Evolutionary conservation across 2,329 filamentous ascomycete species (phyloP), one percentile per base, ranked within the genome.

Genomic region (Cladosporium cucumerinum): DNA sequence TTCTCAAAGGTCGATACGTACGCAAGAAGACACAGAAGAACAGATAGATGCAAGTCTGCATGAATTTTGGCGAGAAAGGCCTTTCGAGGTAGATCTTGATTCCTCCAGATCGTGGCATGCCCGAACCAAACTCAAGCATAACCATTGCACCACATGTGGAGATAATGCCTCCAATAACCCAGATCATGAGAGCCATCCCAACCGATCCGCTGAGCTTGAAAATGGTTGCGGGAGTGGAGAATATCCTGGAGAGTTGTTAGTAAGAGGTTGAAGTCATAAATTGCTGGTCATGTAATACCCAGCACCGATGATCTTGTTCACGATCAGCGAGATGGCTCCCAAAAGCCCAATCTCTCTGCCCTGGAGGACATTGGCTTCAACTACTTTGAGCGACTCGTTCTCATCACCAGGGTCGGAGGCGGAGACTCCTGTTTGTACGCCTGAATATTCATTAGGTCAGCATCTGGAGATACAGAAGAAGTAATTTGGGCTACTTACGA

Each of bases 21-120:
- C 46, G 52, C 7, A 55, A n/a, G 28, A 55, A 30, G 25, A 55
- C 28, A 30, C 28, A 36, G n/a, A 55, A 55, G 28, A 32, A 55
- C n/a, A 32, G 28, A 30, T 55, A 55, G 28, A 32, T 32, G 49
- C 49, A 54, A 10, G 49, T 54, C 49, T 54, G 49, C 49, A 55
- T 32, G 30, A 55, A 55, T 18, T 86, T 0, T 86, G 86, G 0
- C 82, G 68, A 0, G 81, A 74, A 7, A 82, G 72, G 73, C 89
- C 86, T 1, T 70, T 89, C 86, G 16, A 89, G 83, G 71, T 89
- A 89, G 73, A 87, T 86, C 79, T 89, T 89, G 68, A 88, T 86
- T 23, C 87, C 87, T 16, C 87, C 86, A 16, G 84, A 87, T 39
- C 83, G 79, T 2, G 86, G 86, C 39, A 88, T 87, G 4, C 84